Conservation (phyloP, 371 early-diverging fungal genomes). For the Mucor irregularis region DNA sequence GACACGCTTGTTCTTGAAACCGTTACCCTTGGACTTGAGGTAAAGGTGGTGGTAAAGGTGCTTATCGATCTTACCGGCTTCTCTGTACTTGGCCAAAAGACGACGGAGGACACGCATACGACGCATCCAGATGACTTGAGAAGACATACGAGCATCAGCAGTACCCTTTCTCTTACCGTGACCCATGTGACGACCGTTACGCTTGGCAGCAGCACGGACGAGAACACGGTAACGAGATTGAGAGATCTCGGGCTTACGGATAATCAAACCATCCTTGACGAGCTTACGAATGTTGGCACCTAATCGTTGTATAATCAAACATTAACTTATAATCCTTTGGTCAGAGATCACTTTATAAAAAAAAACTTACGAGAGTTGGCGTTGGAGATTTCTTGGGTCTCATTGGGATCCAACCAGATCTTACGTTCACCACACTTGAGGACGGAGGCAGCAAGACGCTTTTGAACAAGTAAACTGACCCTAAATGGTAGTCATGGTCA, state of each 20-base stretch:
- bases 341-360: too few relatives aligned
- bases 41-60: slow-evolving; percentile 98
- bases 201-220: slow-evolving; percentile 92
- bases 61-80: slow-evolving; percentile 97
- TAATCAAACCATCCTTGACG: slow-evolving; percentile 96
- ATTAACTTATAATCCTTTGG: too few relatives aligned
- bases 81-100: slow-evolving; percentile 97
- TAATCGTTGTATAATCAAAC: too few relatives aligned
- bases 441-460: slow-evolving; percentile 98
- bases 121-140: slow-evolving; percentile 98
- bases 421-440: slow-evolving; percentile 99
- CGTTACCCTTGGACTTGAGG: slow-evolving; percentile 99
- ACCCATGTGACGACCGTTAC: slow-evolving; percentile 99
- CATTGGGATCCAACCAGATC: slow-evolving; percentile 99
- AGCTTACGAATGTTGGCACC: slow-evolving; percentile 94
- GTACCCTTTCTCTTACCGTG: slow-evolving; percentile 99
- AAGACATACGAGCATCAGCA: slow-evolving; percentile 99
- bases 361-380: slow-evolving; percentile 93
- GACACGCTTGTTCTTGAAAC: slow-evolving; percentile 99
- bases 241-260: slow-evolving; percentile 93
- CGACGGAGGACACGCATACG: slow-evolving; percentile 98
- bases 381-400: slow-evolving; percentile 92
- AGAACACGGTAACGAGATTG: slow-evolving; percentile 98
- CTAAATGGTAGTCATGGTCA: too few relatives aligned
- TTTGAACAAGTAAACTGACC: slow-evolving; percentile 87